Evolutionary conservation across 2,329 filamentous ascomycete species (phyloP), one percentile per base, ranked within the genome.

Genomic region (Fusarium sp.): DNA sequence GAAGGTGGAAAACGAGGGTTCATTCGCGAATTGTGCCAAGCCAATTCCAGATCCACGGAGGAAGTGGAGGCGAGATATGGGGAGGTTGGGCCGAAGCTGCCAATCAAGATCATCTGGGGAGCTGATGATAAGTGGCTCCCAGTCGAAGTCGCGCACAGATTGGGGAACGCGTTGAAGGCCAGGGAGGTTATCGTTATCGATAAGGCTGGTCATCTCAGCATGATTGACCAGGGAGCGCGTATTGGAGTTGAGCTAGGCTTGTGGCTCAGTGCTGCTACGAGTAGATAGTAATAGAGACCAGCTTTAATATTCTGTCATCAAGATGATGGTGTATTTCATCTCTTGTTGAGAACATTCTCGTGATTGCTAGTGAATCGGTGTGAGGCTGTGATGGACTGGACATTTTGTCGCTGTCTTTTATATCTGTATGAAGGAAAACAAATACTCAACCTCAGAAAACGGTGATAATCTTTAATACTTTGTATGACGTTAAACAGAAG

Each of bases 41-140:
- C 76, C 20, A 76, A 77, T 31, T 75, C 57, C 3, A 65, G 76
- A 13, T 65, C 52, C 13, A 78, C 76, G 2, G 71, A 77, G 11
- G 74, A 56, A 36, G 80, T 85, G n/a, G 83, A 84, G 58, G 75
- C 71, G 17, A 75, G 77, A 71, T 83, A 85, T 49, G 60, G 74
- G 5, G 76, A 79, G 31, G 76, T 85, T 2, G 79, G 83, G 10
- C 64, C 76, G 25, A 76, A 63, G 18, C 66, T 83, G 15, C 81
- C 82, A 0, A 80, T 85, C 9, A 82, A 79, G 65, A 76, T 86
- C 9, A 78, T 86, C 12, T 86, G 84, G 84, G 84, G 84, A 2
- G 77, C 76, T 29, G 72, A 84, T 6, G 84, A 86, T 65, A 65
- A 65, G 39, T 86, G 84, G 84, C 80, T 86, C 49, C 83, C 83